Evolutionary conservation across 176 grass and related monocot species (phyloP), one percentile per base, ranked within the genome.

Genomic region (Paspalum notatum): DNA sequence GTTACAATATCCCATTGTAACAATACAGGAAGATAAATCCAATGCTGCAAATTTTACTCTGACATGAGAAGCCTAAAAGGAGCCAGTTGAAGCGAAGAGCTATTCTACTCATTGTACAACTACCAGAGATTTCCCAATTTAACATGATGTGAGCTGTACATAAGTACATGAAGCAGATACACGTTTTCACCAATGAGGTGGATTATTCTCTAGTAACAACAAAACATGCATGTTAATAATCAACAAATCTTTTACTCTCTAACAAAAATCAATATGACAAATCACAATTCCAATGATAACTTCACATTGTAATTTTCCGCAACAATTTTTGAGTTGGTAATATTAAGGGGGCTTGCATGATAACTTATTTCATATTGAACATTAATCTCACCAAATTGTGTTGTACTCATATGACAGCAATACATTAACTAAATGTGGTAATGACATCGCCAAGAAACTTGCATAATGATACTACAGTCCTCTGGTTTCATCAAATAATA

Each of bases 351-450:
- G 44, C 11, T 21, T 60, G 39, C 32, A 62, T 61, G 11, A 22
- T 78, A 83, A 78, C 55, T 49, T 72, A 83, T 43, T 59, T 27
- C 46, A 78, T 65, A 43, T 1, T 20, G 22, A 61, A 57, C 18
- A 37, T 43, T 12, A 44, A n/a, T 25, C 68, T 67, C 18, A 24
- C 50, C 16, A 57, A 79, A 68, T 17, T 12, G 37, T 60, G 17
- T 55, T 22, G 12, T 8, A 58, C 11, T 69, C 16, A 13, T 62
- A 77, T 40, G 13, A 72, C 59, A 78, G 61, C 0, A 64, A 74
- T 2, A 5, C 20, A 58, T 38, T 25, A 71, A 67, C n/a, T 26
- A 26, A 25, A 67, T 76, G 56, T 26, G 39, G 25, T 41, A 46
- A 46, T 52, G 22, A 56, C 39, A 77, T 64, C 25, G 43, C 78